A percentile compares a stretch with the other conserved stretches of the same genome.
These are phyloP conservation scores for Podospora appendiculata DNA, from an alignment of 495 filamentous ascomycete species.

Conservation along the genomic window DNA sequence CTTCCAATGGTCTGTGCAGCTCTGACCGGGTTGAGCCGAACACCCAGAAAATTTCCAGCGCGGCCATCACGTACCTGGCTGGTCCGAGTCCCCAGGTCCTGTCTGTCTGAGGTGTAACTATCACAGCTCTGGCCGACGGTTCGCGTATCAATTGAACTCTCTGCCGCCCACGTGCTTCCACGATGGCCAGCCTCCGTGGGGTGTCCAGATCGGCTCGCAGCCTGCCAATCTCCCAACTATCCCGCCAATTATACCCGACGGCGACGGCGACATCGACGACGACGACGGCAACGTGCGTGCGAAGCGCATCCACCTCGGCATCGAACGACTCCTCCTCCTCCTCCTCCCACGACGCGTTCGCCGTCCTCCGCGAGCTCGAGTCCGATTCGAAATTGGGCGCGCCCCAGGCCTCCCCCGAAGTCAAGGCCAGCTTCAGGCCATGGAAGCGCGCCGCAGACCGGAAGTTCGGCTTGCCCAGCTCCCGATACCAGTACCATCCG, in stretches of 20 bases:
- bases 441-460: conserved; percentile 37
- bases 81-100: background rate
- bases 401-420: conserved; percentile 24
- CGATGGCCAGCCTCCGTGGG: conserved; percentile 27
- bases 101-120: no score
- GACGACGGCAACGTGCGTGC: background rate
- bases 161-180: background rate
- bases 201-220: conserved; percentile 19
- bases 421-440: conserved; percentile 27
- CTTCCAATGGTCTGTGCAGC: no score
- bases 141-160: background rate
- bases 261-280: conserved; percentile 3
- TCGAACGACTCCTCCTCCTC: background rate
- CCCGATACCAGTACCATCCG: conserved; percentile 83
- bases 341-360: conserved; percentile 23
- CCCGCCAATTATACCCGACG: conserved; percentile 14
- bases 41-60: background rate
- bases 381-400: conserved; percentile 23
- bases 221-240: conserved; percentile 19
- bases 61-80: conserved; percentile 1
- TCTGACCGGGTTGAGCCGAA: no score
- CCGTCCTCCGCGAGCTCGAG: conserved; percentile 33
- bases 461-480: conserved; percentile 26
- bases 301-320: background rate
- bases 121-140: background rate